Base-by-base conservation (phyloP, 2,329 filamentous ascomycete genomes). In the Nothophoma quercina region DNA sequence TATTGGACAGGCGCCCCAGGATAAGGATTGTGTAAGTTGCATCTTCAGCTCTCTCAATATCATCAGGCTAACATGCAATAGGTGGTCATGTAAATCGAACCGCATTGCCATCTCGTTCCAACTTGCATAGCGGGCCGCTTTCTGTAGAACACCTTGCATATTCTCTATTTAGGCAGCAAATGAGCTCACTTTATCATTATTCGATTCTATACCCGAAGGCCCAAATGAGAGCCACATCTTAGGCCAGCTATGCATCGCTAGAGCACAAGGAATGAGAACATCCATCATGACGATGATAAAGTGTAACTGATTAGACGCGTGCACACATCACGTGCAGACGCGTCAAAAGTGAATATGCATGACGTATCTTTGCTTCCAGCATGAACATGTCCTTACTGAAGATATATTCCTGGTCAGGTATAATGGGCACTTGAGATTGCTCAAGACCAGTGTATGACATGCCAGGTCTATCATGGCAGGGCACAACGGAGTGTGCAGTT, bases 21-120 rank as follows among this genome's bases (percentile, higher is more conserved):
- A 96, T n/a, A 85, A 85, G 62, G 93, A 98, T 76, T 99, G 93
- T 80, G 93, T 97, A 85, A 79, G 84, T 79, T 28, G 13, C 13
- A 32, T 19, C 26, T 25, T 19, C n/a, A 19, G 23, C 5, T 29
- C 12, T 25, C 8, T 7, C 16, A 13, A 9, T 1, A 15, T 6
- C 5, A 2, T 13, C 19, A 22, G 3, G 23, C 58, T 67, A 42
- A 69, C 32, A 39, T 2, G 12, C 18, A n/a, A 18, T 39, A 70
- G 68, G 55, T 67, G 26, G 64, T 70, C 41, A 70, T 70, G 68
- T 70, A 68, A 55, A 49, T 13, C 26, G 15, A 28, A 9, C 8
- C 23, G 30, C 18, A 34, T 23, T 19, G 26, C 35, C 38, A 26
- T 42, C 49, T 38, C 25, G 28, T 46, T 53, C 13, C 18, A 41